Percentiles rank a stretch among this genome's conserved stretches.
These are phyloP conservation scores for Fusarium sp. DNA, from an alignment of 2,329 filamentous ascomycete species.

Conservation along the genomic window DNA sequence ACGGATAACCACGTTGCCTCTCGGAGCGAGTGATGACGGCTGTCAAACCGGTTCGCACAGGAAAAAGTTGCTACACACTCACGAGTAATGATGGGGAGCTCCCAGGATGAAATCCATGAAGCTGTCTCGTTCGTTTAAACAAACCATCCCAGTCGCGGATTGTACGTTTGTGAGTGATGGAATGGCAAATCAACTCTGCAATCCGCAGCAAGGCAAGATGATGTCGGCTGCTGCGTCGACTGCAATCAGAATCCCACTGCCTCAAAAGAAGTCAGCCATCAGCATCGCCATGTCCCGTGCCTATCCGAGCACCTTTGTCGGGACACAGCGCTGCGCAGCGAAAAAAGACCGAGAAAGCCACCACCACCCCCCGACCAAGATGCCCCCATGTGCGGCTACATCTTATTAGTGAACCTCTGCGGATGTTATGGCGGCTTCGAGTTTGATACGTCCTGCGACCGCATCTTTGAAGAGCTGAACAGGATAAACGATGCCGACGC, in stretches of 20 bases:
- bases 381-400: slow-evolving; percentile 46
- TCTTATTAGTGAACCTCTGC: slow-evolving; percentile 43
- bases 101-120: neutral
- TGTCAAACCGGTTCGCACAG: slow-evolving; percentile 31
- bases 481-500: slow-evolving; percentile 45
- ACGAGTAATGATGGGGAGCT: neutral
- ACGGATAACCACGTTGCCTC: slow-evolving; percentile 33
- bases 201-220: slow-evolving; percentile 3
- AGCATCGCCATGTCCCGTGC: slow-evolving; percentile 22
- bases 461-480: slow-evolving; percentile 41
- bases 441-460: slow-evolving; percentile 38
- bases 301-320: slow-evolving; percentile 16
- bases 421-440: slow-evolving; percentile 43
- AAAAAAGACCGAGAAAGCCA: slow-evolving; percentile 17
- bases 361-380: neutral
- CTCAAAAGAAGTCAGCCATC: neutral
- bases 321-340: slow-evolving; percentile 14
- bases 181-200: slow-evolving; percentile 6
- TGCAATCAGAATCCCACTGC: neutral
- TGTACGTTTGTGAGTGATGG: slow-evolving; percentile 1
- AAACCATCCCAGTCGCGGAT: neutral
- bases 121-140: slow-evolving; percentile 8
- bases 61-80: slow-evolving; percentile 31
- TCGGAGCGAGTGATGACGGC: slow-evolving; percentile 38
- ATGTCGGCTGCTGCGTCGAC: slow-evolving; percentile 26